Evolutionary conservation across 2,329 filamentous ascomycete species (phyloP).

Genomic region (Aspergillus sojae): DNA sequence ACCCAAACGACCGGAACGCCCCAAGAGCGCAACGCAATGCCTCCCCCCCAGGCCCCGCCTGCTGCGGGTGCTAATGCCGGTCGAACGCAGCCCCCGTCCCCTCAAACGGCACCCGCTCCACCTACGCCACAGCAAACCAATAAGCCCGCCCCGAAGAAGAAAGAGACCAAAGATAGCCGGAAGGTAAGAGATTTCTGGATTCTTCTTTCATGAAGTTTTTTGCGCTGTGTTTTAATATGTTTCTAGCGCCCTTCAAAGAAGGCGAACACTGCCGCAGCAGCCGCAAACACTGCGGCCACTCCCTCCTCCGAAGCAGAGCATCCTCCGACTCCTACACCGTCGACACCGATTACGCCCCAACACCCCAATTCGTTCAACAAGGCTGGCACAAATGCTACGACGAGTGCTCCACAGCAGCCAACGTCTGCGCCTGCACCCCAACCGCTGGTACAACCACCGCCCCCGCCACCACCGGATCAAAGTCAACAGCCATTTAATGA

Average conservation of each 20-base stretch:
- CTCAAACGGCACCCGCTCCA: conserved; percentile 53
- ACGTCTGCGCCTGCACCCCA: conserved; percentile 40
- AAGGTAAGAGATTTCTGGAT: conserved; percentile 46
- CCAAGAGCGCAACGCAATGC: conserved; percentile 58
- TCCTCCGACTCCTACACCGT: conserved; percentile 51
- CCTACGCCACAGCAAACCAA: conserved; percentile 64
- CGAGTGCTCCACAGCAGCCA: conserved; percentile 35
- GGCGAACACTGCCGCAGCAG: conserved; percentile 35
- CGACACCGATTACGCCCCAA: conserved; percentile 52
- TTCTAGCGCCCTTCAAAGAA: conserved; percentile 48
- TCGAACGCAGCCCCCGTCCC: conserved; percentile 47
- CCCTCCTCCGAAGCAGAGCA: conserved; percentile 51
- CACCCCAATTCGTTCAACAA: conserved; percentile 50
- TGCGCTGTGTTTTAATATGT: conserved; percentile 22
- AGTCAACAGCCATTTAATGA: conserved; percentile 36
- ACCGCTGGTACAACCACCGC: conserved; percentile 31
- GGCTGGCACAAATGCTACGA: conserved; percentile 39
- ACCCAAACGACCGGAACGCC: conserved; percentile 55
- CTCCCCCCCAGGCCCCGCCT: conserved; percentile 51
- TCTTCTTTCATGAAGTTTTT: not conserved
- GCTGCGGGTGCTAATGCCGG: conserved; percentile 42
- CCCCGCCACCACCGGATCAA: conserved; percentile 31
- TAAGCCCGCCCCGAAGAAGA: conserved; percentile 63
- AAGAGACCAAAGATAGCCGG: conserved; percentile 55
- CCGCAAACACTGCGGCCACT: conserved; percentile 45